These are phyloP conservation scores for Gilbertella persicaria DNA, from an alignment of 371 early-diverging fungal genomes.

Conservation along the genomic window DNA sequence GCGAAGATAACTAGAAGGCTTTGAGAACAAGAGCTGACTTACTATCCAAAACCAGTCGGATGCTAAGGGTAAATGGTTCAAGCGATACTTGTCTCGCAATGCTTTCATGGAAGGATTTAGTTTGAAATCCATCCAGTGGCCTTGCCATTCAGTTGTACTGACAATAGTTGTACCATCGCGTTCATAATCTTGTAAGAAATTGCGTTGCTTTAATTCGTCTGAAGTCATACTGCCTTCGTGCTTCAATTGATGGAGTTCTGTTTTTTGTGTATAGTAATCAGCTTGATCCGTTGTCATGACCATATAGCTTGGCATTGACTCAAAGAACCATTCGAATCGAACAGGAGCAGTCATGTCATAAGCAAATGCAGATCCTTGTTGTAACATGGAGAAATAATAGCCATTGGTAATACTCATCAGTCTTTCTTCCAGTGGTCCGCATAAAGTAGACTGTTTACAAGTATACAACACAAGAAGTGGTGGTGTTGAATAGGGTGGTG, in stretches of 20 bases:
- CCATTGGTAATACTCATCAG: slow-evolving; percentile 29
- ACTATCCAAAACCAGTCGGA: slow-evolving; percentile 47
- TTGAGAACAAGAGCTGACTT: slow-evolving; percentile 34
- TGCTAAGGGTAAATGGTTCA: slow-evolving; percentile 16
- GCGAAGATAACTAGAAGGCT: slow-evolving; percentile 30
- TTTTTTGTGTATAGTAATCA: slow-evolving; percentile 25
- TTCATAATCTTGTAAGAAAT: slow-evolving; percentile 4
- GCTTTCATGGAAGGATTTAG: slow-evolving; percentile 21
- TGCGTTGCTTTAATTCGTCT: slow-evolving; percentile 6
- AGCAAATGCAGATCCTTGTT: slow-evolving; percentile 43
- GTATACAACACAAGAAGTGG: slow-evolving; percentile 37
- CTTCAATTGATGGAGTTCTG: slow-evolving; percentile 5
- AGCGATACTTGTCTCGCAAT: slow-evolving; percentile 31
- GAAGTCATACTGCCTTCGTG: not conserved
- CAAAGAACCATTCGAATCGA: slow-evolving; percentile 40
- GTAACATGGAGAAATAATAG: slow-evolving; percentile 44
- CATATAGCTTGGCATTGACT: slow-evolving; percentile 33
- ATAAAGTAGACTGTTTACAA: slow-evolving; percentile 16
- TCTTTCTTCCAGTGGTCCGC: slow-evolving; percentile 38
- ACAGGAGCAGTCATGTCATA: slow-evolving; percentile 36
- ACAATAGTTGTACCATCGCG: slow-evolving; percentile 10
- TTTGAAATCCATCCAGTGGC: slow-evolving; percentile 7
- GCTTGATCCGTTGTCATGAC: slow-evolving; percentile 35
- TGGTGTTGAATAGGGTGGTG: slow-evolving; percentile 44
- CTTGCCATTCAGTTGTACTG: slow-evolving; percentile 6